Base-by-base conservation (phyloP, 2,329 filamentous ascomycete genomes). In the Biscogniauxia mediterranea region DNA sequence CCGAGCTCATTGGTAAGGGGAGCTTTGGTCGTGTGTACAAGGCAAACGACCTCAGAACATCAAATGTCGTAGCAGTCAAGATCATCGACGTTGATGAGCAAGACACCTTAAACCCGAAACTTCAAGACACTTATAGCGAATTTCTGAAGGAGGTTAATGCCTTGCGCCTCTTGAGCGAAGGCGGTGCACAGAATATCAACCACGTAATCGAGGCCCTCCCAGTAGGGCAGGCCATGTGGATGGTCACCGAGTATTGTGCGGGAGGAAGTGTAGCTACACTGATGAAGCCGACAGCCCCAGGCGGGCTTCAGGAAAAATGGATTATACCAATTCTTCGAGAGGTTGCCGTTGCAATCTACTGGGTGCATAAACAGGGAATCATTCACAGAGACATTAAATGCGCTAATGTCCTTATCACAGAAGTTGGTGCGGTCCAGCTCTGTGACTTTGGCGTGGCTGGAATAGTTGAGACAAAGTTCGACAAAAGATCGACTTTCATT, bases 371-470 rank as follows among this genome's bases (percentile, higher is more conserved):
- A 46, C 83, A 87, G 66, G 87, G 86, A 55, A 89, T 90, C 67
- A 89, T 90, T 63, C 88, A 90, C 70, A 81, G 88, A 67, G 88
- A 90, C 72, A 85, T 90, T 75, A 90, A 90, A 73, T 89, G 87
- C 74, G 90, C 90, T 66, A 95, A 95, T 70, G 88, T 95, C 32
- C 82, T 94, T 59, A 86, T 95, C 63, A 90, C 88, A 5, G 91
- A 94, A 74, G 83, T 86, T 42, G 91, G 91, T 25, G 80, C 85
- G 26, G 89, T 95, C 7, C 91, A 95, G 73, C 83, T 95, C 38
- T 93, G 91, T 71, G 91, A 95, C 72, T 95, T 95, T 74, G 91
- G 92, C 65, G 90, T 95, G 54, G 90, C 91, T 28, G 90, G 89
- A 52, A 85, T 92, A 54, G 85, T 93, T 60, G 90, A 93, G 72